These are phyloP conservation scores for Oryza glaberrima DNA, from an alignment of 176 grass and related monocot genomes.

Conservation along the genomic window DNA sequence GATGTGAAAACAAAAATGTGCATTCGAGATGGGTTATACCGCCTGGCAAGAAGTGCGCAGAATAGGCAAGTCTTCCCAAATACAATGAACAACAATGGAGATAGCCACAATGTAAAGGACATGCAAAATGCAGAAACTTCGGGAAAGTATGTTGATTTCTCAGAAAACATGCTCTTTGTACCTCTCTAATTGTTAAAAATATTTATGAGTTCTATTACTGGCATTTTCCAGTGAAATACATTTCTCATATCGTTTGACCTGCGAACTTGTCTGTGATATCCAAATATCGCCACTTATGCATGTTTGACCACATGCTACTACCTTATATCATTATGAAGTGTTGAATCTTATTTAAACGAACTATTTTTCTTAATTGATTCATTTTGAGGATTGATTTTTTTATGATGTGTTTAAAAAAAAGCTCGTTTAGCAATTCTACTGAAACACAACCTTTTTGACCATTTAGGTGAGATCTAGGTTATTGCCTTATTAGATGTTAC, in stretches of 20 bases:
- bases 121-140: conserved; percentile 47
- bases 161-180: conserved; percentile 18
- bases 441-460: background rate
- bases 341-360: background rate
- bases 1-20: conserved; percentile 77
- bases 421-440: background rate
- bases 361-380: conserved; percentile 9
- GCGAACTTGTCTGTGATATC: background rate
- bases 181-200: conserved; percentile 18
- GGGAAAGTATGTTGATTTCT: conserved; percentile 51
- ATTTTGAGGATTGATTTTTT: background rate
- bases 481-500: background rate
- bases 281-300: background rate
- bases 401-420: background rate
- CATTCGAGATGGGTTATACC: conserved; percentile 97
- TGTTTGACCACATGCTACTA: background rate
- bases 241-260: conserved; percentile 9
- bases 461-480: background rate
- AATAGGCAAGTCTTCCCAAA: conserved; percentile 66
- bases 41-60: conserved; percentile 81
- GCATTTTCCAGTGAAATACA: background rate
- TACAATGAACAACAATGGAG: conserved; percentile 50
- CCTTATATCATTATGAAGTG: background rate
- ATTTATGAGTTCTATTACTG: conserved; percentile 21
- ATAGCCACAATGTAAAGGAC: conserved; percentile 54